Evolutionary conservation across 2,329 filamentous ascomycete genomes (phyloP).

Genomic region (Aspergillus brasiliensis): DNA sequence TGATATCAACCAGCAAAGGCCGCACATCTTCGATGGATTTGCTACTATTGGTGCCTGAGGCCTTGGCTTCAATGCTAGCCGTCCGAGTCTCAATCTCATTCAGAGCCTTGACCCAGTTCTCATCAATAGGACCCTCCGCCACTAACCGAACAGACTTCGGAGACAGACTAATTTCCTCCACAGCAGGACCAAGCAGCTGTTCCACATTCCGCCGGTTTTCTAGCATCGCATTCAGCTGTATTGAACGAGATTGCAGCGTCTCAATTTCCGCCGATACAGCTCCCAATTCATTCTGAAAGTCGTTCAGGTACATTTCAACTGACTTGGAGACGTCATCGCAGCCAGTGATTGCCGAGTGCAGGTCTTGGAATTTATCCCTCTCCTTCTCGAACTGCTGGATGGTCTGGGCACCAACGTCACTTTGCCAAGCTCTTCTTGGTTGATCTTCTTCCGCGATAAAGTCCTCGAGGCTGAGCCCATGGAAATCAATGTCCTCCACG

Average conservation of each 20-base stretch:
- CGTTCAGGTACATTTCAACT: constrained; percentile 87
- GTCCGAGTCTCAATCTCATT: constrained; percentile 81
- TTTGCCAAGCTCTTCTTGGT: constrained; percentile 28
- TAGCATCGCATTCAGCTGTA: constrained; percentile 77
- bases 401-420: constrained; percentile 57
- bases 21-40: constrained; percentile 83
- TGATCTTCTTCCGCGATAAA: constrained; percentile 54
- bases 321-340: constrained; percentile 93
- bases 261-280: constrained; percentile 95
- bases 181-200: constrained; percentile 79
- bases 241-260: constrained; percentile 82
- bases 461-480: constrained; percentile 72
- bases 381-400: constrained; percentile 78
- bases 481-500: constrained; percentile 74
- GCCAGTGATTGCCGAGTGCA: constrained; percentile 83
- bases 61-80: constrained; percentile 68
- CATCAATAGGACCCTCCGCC: constrained; percentile 84
- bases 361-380: constrained; percentile 80
- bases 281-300: constrained; percentile 90
- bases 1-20: constrained; percentile 81
- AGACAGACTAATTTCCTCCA: constrained; percentile 89
- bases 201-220: constrained; percentile 90
- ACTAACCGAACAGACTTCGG: constrained; percentile 83
- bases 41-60: constrained; percentile 61
- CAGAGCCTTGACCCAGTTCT: constrained; percentile 80